Evolutionary conservation across 129 eudicot species (phyloP), one percentile per base, ranked within the genome.

Genomic region (Artemisia argyi): DNA sequence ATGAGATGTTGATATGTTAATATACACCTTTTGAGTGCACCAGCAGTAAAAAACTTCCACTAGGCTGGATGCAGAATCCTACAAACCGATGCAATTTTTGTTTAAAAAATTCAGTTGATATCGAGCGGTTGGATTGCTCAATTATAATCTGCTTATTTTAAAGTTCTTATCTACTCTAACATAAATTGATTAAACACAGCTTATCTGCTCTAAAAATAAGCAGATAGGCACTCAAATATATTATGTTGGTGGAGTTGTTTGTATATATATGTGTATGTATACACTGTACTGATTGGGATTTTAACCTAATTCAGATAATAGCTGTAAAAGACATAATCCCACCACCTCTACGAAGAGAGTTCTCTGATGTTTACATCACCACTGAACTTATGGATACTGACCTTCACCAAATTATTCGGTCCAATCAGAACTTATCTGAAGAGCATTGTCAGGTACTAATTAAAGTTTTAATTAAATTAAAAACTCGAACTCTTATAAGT

Each of bases 371-470:
- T n/a, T 92, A 92, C 82, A 89, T 92, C 73, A 83, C 86, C 3
- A 84, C 87, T 69, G 98, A 89, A 69, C 90, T 88, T 57, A 91
- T 91, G 96, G 96, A 89, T 73, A 89, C 96, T 22, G 97, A 91
- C 71, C 97, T 91, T 61, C 96, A 88, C 76, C 98, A 92, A 75
- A 87, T 92, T 47, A 92, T 92, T 69, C 84, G 90, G 6, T 89
- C 98, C 51, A 85, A 89, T 74, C 98, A 92, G 76, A 62, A 73
- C 61, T 73, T 92, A 49, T 85, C 98, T 7, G 96, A 89, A 77
- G 92, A 86, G 80, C 98, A 92, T 76, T 87, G 95, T 66, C 98
- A 92, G 98, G 98, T 92, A 55, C 47, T 56, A 6, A 24, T 39
- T 63, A 11, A 19, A 2, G 1, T 16, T 35, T 3, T 75, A 65